A percentile compares a stretch with the other conserved stretches of the same genome.
Evolutionary conservation across 2,329 filamentous ascomycete species (phyloP).

Genomic region (Aspergillus pseudoterreus): DNA sequence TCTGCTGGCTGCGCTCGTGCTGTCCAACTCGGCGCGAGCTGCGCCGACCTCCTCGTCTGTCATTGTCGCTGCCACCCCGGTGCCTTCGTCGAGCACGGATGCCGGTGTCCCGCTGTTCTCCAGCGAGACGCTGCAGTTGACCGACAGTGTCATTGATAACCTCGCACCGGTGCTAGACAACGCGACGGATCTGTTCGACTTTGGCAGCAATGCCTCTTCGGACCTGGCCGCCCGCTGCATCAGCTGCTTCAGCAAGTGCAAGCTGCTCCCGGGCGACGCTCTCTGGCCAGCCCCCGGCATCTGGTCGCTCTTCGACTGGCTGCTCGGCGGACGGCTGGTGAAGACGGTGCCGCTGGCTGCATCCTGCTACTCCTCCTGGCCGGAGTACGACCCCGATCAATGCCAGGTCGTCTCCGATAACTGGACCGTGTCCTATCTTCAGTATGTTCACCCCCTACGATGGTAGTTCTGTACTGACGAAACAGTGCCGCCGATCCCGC

Average conservation of each 20-base stretch:
- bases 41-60: slow-evolving; percentile 9
- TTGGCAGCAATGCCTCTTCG: slow-evolving; percentile 14
- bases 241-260: slow-evolving; percentile 15
- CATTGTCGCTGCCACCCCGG: slow-evolving; percentile 6
- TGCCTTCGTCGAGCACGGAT: background rate
- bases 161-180: slow-evolving; percentile 8
- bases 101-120: slow-evolving; percentile 20
- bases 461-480: too few relatives aligned
- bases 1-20: slow-evolving; percentile 13
- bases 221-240: background rate
- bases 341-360: slow-evolving; percentile 26
- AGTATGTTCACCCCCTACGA: slow-evolving; percentile 13
- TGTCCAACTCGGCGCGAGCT: slow-evolving; percentile 11
- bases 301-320: slow-evolving; percentile 23
- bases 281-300: slow-evolving; percentile 18
- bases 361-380: slow-evolving; percentile 23
- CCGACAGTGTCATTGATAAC: slow-evolving; percentile 16
- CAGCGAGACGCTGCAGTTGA: slow-evolving; percentile 25
- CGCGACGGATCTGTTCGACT: slow-evolving; percentile 18
- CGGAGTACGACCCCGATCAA: slow-evolving; percentile 18
- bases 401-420: slow-evolving; percentile 17
- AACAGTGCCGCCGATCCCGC: slow-evolving; percentile 20
- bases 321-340: slow-evolving; percentile 21
- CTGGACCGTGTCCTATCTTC: slow-evolving; percentile 24
- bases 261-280: slow-evolving; percentile 22